These are phyloP conservation scores for Solanum lycopersicoides DNA, from an alignment of 257 asterid genomes.

Conservation along the genomic window DNA sequence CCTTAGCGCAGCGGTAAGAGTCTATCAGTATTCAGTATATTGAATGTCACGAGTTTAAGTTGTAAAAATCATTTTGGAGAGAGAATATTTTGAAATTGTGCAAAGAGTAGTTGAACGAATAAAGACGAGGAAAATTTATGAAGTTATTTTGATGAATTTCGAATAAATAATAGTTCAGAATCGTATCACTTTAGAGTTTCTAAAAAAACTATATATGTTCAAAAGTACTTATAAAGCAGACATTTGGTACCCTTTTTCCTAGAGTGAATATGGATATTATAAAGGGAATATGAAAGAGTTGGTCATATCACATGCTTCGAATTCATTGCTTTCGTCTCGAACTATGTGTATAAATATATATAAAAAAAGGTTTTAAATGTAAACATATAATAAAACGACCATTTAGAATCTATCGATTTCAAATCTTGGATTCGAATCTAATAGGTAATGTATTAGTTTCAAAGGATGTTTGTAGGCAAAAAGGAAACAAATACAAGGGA, in stretches of 20 bases:
- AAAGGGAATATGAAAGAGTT: not conserved
- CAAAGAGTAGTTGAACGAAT: not conserved
- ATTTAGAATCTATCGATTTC: not conserved
- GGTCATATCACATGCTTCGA: not conserved
- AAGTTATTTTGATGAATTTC: not conserved
- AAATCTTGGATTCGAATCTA: fast-evolving
- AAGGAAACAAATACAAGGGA: not conserved
- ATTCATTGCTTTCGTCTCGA: not conserved
- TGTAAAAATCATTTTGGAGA: not conserved
- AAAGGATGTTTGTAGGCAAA: not conserved
- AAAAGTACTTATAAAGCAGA: not conserved
- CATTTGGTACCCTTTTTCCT: not conserved
- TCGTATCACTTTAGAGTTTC: not conserved
- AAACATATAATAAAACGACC: not conserved
- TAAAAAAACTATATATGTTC: too few species aligned
- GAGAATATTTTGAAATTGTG: not conserved
- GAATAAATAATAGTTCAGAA: not conserved
- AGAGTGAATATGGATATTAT: not conserved
- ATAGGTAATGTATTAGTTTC: not conserved
- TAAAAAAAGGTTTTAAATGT: not conserved
- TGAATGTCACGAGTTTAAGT: not conserved
- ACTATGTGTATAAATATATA: not conserved
- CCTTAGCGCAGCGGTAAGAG: not conserved
- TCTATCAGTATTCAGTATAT: not conserved
- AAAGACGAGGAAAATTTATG: not conserved